Base-by-base conservation (phyloP, 371 early-diverging fungal species). In the Circinella minor region DNA sequence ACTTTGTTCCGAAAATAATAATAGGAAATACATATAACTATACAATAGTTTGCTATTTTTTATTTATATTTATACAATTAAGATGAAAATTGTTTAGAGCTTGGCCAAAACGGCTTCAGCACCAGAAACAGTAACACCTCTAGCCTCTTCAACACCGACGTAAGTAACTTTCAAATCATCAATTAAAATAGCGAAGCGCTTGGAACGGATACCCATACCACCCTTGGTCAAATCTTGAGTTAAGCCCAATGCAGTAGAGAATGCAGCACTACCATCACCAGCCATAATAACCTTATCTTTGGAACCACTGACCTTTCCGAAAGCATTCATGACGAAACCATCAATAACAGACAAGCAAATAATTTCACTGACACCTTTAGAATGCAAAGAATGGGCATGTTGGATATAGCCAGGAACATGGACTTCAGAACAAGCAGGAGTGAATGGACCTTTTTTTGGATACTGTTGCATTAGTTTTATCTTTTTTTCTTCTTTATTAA, bases 171-270 rank as follows among this genome's bases (percentile, higher is more conserved):
- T 84, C 49, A 91, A 81, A 62, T 94, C 83, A 71, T 92, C 89
- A 20, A 91, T 81, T n/a, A 93, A 78, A 69, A 93, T 74, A 43
- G 93, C 94, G 70, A 89, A 93, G 66, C 94, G 89, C 76, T 92
- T 74, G 69, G 83, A 73, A 20, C 84, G 77, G 38, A 81, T 43
- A 39, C 81, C 81, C 67, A 79, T 65, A 38, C 81, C 81, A 15
- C 62, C 67, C 43, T 63, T 67, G 62, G 83, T 76, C 51, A 88
- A 72, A 59, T 86, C 90, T 69, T 87, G 86, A 36, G 74, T 83
- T 69, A 94, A 81, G 37, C 93, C 94, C 17, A 91, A 78, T 15
- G 86, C 85, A 61, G 82, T 76, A 59, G 86, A 80, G 61, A 92
- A 90, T 27, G 84, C 88, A 63, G 89, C 88, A 34, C 87, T 79